Evolutionary conservation across 2,329 filamentous ascomycete species (phyloP).

Genomic region (Pyrenophora graminea): DNA sequence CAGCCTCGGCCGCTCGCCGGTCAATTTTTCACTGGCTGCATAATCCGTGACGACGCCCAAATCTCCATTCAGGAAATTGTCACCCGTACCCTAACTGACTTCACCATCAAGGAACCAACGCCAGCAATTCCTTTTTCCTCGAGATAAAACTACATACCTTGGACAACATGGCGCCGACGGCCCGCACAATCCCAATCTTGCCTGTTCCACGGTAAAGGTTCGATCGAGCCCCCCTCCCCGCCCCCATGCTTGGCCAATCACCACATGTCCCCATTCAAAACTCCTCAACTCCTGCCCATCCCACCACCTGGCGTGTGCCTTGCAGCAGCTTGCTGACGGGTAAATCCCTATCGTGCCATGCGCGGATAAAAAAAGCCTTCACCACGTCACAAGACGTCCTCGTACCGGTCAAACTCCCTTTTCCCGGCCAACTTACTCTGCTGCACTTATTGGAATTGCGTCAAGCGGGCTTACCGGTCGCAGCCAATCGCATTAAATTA

Average conservation of each 20-base stretch:
- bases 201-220: conserved; percentile 29
- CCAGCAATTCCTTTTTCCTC: conserved; percentile 13
- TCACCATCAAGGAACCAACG: conserved; percentile 17
- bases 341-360: conserved; percentile 36
- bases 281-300: conserved; percentile 16
- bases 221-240: conserved; percentile 16
- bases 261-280: neutral
- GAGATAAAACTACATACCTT: neutral
- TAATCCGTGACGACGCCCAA: conserved; percentile 15
- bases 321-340: conserved; percentile 36
- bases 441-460: conserved; percentile 22
- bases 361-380: conserved; percentile 28
- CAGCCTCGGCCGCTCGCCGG: conserved; percentile 24
- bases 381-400: conserved; percentile 40
- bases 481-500: conserved; percentile 33
- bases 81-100: conserved; percentile 10
- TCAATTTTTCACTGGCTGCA: conserved; percentile 18
- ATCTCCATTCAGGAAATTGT: conserved; percentile 14
- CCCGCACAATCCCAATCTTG: conserved; percentile 32
- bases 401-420: conserved; percentile 32
- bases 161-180: conserved; percentile 28
- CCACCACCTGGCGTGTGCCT: conserved; percentile 37
- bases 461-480: conserved; percentile 27
- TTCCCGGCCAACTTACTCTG: conserved; percentile 19
- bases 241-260: conserved; percentile 29